phyloP scores from a whole-genome alignment of 345 rosid genomes.

The Eucalyptus lansdowneana region DNA sequence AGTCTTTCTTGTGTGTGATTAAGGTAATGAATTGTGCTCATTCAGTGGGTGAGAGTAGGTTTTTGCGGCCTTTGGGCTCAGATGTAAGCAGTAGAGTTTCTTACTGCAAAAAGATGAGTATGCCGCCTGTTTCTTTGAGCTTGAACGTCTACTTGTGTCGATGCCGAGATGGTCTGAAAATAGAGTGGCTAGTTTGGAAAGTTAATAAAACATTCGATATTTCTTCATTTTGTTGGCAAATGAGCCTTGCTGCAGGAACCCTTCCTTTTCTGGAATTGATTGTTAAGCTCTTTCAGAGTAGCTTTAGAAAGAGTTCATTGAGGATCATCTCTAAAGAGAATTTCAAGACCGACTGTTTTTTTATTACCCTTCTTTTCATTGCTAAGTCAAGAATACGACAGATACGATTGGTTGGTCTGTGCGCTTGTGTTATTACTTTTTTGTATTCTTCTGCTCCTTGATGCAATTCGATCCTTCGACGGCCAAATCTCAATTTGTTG shows the following conservation, averaged over 20 bases:
- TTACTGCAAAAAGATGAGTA: neutral
- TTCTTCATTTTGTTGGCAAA: neutral
- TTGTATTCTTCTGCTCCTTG: neutral
- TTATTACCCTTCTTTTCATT: neutral
- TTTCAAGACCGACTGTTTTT: neutral
- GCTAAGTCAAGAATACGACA: neutral
- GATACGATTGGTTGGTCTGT: neutral
- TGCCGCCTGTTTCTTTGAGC: neutral
- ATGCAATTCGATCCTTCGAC: neutral
- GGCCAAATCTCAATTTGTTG: neutral
- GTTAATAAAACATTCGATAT: neutral
- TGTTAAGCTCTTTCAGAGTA: neutral
- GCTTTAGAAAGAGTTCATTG: neutral
- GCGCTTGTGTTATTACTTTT: neutral
- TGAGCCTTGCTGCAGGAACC: neutral
- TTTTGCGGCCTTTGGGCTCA: neutral
- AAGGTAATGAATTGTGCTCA: neutral
- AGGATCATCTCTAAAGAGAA: neutral
- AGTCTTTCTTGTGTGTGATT: neutral
- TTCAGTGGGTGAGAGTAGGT: neutral
- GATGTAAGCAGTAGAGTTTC: neutral
- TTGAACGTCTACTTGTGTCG: neutral
- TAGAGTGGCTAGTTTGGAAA: neutral
- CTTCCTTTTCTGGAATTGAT: neutral
- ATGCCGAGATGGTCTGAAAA: neutral